Evolutionary conservation across 2,329 filamentous ascomycete species (phyloP), one percentile per base, ranked within the genome.

Genomic region (Apiospora marii): DNA sequence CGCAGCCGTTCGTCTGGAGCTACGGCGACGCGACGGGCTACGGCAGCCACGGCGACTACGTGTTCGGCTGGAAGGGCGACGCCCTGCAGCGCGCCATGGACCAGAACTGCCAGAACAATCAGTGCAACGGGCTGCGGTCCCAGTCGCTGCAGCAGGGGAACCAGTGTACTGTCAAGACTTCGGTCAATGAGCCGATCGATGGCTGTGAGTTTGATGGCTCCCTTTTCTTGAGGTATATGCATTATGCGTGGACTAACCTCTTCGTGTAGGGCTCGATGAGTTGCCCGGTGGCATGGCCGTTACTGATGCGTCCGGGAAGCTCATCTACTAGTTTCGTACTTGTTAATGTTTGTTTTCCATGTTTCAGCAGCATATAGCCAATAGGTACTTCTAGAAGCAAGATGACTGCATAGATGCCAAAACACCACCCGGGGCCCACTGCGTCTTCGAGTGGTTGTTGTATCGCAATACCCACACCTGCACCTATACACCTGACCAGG

Each of bases 11-110:
- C 74, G 78, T 78, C 69, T 80, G 78, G 78, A 78, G 73, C 48
- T 80, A 78, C 76, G 78, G 78, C 53, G 77, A 78, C 68, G 49
- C 74, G 12, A 81, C 79, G 10, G 81, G 81, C 4, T 80, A 78
- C 72, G 80, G 80, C 16, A 80, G 79, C 72, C 80, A 81, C 73
- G 80, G 80, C n/a, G 81, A 82, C 70, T 82, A 82, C 71, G 73
- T 81, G 34, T 81, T 81, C 70, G 80, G 80, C 49, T 81, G 80
- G 80, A 81, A 81, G 71, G 80, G 80, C 67, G 76, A 81, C 70
- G 73, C 79, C 1, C 78, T 82, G 22, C 81, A 82, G 75, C 79
- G 49, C 49, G 77, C 77, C n/a, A 78, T 78, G 77, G 78, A 81
- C 61, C 74, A 75, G 70, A 75, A 78, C 67, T 85, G 83, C 77